Base-by-base conservation (phyloP, 805 yeast genomes). In the Saturnispora bothae region DNA sequence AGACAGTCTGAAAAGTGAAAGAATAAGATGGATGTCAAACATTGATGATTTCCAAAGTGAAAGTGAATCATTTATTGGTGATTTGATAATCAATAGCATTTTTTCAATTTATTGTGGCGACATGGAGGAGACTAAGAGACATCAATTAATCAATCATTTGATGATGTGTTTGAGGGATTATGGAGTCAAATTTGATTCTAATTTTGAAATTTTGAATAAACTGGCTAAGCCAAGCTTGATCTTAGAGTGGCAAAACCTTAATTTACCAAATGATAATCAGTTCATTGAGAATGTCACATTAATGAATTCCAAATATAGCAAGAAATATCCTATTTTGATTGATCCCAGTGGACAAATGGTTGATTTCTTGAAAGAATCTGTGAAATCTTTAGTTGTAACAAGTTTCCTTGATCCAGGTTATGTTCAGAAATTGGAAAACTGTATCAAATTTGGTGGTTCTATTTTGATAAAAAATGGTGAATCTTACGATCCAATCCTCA, bases 401-500 rank as follows among this genome's bases (percentile, higher is more conserved):
- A 82, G 94, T 48, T 83, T 89, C 50, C 56, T 80, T 31, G 85
- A 82, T 48, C 70, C 66, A 4, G 72, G 79, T 0, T 83, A 78
- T 52, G 53, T 70, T 3, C 78, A 76, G 45, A 80, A 74, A 31
- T 51, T 89, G 13, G 95, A 86, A 52, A 81, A 84, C 49, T 79
- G 94, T 0, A 53, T 88, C 20, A 64, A 92, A 45, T 88, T 88
- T 64, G 96, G 97, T 4, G 85, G 83, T 3, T 49, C 71, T 1
- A 61, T 89, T 6, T 51, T 88, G 12, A 66, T 89, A 14, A 74
- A 74, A 46, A 89, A 89, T 58, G 86, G 88, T 3, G 96, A 89
- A 50, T 61, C 68, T 46, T 77, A 71, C 50, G 89, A 89, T 52
- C 94, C 96, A 0, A 59, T 83, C 6, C 51, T 89, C 9, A 71